Percentiles rank a stretch among this genome's conserved stretches.
These are phyloP conservation scores for Ballota nigra DNA, from an alignment of 257 asterid genomes.

Conservation along the genomic window DNA sequence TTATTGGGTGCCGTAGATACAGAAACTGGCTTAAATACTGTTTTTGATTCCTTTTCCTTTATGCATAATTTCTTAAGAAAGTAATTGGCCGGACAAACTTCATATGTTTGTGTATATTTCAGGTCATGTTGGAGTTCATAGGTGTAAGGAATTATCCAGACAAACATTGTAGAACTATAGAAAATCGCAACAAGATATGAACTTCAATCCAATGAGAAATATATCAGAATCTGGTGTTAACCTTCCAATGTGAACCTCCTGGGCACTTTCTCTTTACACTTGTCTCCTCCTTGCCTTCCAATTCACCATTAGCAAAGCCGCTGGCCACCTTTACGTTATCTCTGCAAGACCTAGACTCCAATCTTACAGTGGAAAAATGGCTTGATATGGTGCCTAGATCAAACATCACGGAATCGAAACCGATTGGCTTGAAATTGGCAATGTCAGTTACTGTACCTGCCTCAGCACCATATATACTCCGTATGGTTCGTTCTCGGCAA, in stretches of 20 bases:
- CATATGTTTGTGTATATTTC: constrained; percentile 23
- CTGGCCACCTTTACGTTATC: constrained; percentile 58
- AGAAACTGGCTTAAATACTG: too few relatives aligned
- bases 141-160: constrained; percentile 69
- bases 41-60: too few relatives aligned
- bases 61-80: constrained; percentile 5
- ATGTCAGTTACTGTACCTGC: constrained; percentile 78
- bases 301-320: constrained; percentile 38
- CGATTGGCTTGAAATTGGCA: constrained; percentile 67
- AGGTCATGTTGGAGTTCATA: constrained; percentile 96
- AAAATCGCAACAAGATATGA: constrained; percentile 75
- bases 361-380: constrained; percentile 82
- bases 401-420: constrained; percentile 38
- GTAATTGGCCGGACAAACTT: constrained; percentile 4
- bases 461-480: constrained; percentile 51
- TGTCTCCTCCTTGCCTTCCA: constrained; percentile 39
- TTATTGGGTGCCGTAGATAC: too few relatives aligned
- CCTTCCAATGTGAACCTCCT: constrained; percentile 78
- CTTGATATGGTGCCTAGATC: constrained; percentile 68
- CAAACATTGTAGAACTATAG: constrained; percentile 60
- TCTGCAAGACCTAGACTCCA: constrained; percentile 50
- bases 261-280: constrained; percentile 72
- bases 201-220: constrained; percentile 72
- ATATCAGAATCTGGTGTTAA: constrained; percentile 76
- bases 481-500: constrained; percentile 52